Evolutionary conservation across 371 early-diverging fungal genomes (phyloP), one percentile per base, ranked within the genome.

Genomic region (Circinella minor): DNA sequence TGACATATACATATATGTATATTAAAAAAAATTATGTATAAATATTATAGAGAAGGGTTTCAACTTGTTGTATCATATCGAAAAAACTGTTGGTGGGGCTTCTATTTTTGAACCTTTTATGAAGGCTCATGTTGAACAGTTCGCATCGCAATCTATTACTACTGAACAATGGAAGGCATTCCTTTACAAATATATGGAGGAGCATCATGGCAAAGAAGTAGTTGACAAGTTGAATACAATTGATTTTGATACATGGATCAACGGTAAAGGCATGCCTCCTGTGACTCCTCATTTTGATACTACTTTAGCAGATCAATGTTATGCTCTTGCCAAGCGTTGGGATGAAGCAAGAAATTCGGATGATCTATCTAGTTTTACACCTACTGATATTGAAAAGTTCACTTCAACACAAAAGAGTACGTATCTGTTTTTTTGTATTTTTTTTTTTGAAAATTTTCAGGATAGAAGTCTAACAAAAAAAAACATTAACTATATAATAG

Each of bases 191-290:
- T 96, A 90, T 85, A 86, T 87, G 77, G 87, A 85, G 57, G 72
- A 85, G 62, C 76, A 83, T 36, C 81, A 89, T 71, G 90, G 91
- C 61, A 68, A 86, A 43, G 88, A 87, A 55, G 91, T 92, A 75
- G 81, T 88, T 55, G 86, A 88, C 20, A 80, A 89, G 63, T 84
- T 94, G 69, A 82, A 91, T 70, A 75, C 77, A 38, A 88, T 98
- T 55, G 95, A 97, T 69, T 98, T 95, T 90, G 89, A 98, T 71
- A 78, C 81, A 55, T 98, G 99, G 99, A 88, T 98, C 68, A 76
- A 90, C 68, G 86, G 87, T 37, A 87, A 91, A 38, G 94, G 95
- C 72, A 95, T 95, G 93, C 98, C 98, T 49, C 94, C 94, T 18
- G 94, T 95, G 38, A 82, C 87, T 51, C 94, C 94, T 78, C 73